Evolutionary conservation across 352 stramenopile species (phyloP), one percentile per base, ranked within the genome.

Genomic region (Globisporangium okanoganense): DNA sequence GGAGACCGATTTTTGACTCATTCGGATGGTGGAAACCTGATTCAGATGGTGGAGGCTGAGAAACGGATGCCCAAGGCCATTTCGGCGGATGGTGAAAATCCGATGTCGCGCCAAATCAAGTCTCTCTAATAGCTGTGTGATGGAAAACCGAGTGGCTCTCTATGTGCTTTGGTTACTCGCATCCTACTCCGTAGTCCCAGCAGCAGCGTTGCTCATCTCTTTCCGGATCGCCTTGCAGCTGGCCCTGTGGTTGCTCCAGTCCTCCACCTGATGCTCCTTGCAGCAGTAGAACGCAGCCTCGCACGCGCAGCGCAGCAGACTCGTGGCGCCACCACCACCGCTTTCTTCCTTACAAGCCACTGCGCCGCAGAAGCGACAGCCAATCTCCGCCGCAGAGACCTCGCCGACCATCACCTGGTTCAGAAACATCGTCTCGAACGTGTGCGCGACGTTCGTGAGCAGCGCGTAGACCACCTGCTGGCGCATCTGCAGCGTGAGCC

Each of bases 391-490:
- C 2, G 78, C 72, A 47, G 70, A 80, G 3, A 89, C 76, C 52
- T 85, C 72, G 16, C 79, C 77, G 48, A 90, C 67, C 78, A 90
- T 88, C 20, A 83, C 71, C 41, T 92, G 79, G 4, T 78, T 69
- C 27, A 92, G 58, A 64, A 92, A 92, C 73, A 94, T 87, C 38
- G 78, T 86, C 67, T 94, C 85, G 56, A 94, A 94, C 18, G 85
- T 92, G 59, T 85, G 71, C n/a, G 79, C 82, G 53, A 94, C 69
- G 61, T 92, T 91, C 41, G 81, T 85, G n/a, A 94, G 75, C 56
- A 94, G 66, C 56, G 81, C 82, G 53, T 88, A 77, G 56, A 94
- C 79, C 10, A 90, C 76, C 51, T 92, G 85, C 65, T 94, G 85
- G 22, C 85, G 82, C 85, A 94, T 94, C 57, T 94, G 85, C 35